phyloP scores from a whole-genome alignment of 2,329 filamentous ascomycete genomes.

The Colletotrichum sublineola region DNA sequence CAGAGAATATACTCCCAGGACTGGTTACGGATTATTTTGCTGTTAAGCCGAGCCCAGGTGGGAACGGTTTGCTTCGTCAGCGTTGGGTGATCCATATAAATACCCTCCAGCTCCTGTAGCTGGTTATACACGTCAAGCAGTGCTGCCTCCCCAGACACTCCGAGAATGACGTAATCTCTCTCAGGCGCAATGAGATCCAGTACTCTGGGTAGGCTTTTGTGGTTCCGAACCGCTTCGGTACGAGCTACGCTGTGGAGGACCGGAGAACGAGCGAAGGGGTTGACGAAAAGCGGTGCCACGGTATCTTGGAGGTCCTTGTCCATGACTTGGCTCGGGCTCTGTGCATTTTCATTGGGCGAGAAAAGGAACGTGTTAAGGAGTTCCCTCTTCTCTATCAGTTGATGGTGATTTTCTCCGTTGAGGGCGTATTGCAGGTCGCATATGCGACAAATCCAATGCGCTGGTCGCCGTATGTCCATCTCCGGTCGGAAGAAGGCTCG shows the following conservation, averaged over 20 bases:
- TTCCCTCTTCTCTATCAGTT: constrained; percentile 9
- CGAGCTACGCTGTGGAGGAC: not conserved
- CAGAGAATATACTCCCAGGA: constrained; percentile 23
- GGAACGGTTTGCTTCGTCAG: not conserved
- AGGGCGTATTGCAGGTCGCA: constrained; percentile 13
- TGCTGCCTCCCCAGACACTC: constrained; percentile 8
- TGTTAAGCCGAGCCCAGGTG: not conserved
- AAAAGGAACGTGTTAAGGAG: not conserved
- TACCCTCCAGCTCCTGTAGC: not conserved
- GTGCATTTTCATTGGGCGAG: not conserved
- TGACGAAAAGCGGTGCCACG: constrained; percentile 11
- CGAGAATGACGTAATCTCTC: constrained; percentile 1
- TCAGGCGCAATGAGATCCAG: not conserved
- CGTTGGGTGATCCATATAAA: constrained; percentile 3
- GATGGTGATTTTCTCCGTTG: constrained; percentile 17
- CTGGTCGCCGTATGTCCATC: not conserved
- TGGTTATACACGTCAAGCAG: not conserved
- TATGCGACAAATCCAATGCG: constrained; percentile 20
- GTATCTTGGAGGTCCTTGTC: not conserved
- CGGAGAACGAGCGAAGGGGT: constrained; percentile 13
- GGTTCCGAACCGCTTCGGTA: not conserved
- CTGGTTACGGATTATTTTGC: not conserved
- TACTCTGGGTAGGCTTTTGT: not conserved
- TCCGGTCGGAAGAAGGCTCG: constrained; percentile 11
- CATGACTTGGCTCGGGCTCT: not conserved